Base-by-base conservation (phyloP, 2,329 filamentous ascomycete genomes). In the Ascochyta clinopodiicola region DNA sequence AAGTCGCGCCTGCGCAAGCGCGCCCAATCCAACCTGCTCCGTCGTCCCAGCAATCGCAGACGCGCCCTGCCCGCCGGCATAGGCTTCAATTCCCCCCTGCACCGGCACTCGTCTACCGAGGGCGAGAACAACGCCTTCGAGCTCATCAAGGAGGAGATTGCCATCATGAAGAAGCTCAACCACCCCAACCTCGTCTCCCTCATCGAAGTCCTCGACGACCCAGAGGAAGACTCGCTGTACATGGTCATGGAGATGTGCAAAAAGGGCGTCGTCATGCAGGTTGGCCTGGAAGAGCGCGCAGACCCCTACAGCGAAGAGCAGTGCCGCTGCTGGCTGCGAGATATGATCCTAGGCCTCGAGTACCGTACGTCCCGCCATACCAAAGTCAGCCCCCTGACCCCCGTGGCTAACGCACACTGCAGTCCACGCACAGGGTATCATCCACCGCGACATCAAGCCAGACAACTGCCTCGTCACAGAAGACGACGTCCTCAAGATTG, bases 231-330 rank as follows among this genome's bases (percentile, higher is more conserved):
- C 75, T 96, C 93, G 3, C 79, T 99, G 12, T 99, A 97, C 78
- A 98, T 99, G 91, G 95, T 99, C 21, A 84, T 99, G 75, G 95
- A 99, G 75, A 96, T 97, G 91, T 99, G 95, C 80, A 95, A 96
- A 71, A 97, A 97, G 75, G 95, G 95, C 1, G 94, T 97, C 21
- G 86, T 97, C 46, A 98, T 98, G 93, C 94, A 93, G 69, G 91
- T 99, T 51, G 92, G 91, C 3, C 79, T 98, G n/a, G 89, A 90
- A 56, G 89, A 96, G 67, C 82, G 84, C 53, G 90, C 92, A 17
- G 86, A 89, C 58, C 93, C 95, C 0, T 97, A 97, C 73, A 82
- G 86, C 25, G 86, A 90, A 59, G 92, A 97, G 67, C 83, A 83
- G 48, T 97, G 93, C 71, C 86, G 95, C 45, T 89, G 86, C 70